A percentile compares a stretch with the other conserved stretches of the same genome.
Evolutionary conservation across 2,329 filamentous ascomycete genomes (phyloP).

Genomic region (Calonectria naviculata): DNA sequence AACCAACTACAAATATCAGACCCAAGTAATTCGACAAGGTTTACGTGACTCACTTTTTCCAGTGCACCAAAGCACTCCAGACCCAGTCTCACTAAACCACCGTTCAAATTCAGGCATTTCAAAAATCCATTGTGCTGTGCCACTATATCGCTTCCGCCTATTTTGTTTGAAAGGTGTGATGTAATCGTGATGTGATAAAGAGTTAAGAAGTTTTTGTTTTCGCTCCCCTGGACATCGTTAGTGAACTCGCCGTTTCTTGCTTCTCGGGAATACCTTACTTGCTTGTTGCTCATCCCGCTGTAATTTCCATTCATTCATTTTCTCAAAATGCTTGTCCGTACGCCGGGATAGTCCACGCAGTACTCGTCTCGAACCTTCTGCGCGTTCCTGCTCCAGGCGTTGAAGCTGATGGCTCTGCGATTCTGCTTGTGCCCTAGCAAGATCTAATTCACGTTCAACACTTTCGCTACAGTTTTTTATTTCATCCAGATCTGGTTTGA

Average conservation of each 20-base stretch:
- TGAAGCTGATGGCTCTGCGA: constrained; percentile 34
- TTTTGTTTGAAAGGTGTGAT: constrained; percentile 38
- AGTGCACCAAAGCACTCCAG: constrained; percentile 41
- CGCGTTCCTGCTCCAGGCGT: constrained; percentile 23
- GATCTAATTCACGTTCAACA: constrained; percentile 37
- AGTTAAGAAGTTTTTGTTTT: constrained; percentile 39
- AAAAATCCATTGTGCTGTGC: constrained; percentile 44
- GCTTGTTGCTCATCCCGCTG: not conserved
- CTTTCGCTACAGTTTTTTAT: constrained; percentile 29
- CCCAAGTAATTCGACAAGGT: not conserved
- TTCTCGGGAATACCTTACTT: not conserved
- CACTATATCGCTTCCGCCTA: constrained; percentile 39
- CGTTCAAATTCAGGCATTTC: constrained; percentile 33
- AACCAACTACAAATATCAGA: constrained; percentile 33
- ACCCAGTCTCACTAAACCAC: constrained; percentile 28
- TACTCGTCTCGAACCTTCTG: not conserved
- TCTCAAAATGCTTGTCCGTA: not conserved
- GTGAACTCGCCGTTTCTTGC: accelerated
- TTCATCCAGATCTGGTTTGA: constrained; percentile 34
- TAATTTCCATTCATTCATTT: not conserved
- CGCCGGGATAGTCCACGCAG: not conserved
- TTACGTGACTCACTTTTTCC: constrained; percentile 42
- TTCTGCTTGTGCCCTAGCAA: constrained; percentile 40
- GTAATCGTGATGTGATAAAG: constrained; percentile 41
- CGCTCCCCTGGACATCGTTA: not conserved